Percentiles rank a stretch among this genome's conserved stretches.
phyloP scores from a whole-genome alignment of 2,329 filamentous ascomycete genomes.

The Trichoderma atrobrunneum region DNA sequence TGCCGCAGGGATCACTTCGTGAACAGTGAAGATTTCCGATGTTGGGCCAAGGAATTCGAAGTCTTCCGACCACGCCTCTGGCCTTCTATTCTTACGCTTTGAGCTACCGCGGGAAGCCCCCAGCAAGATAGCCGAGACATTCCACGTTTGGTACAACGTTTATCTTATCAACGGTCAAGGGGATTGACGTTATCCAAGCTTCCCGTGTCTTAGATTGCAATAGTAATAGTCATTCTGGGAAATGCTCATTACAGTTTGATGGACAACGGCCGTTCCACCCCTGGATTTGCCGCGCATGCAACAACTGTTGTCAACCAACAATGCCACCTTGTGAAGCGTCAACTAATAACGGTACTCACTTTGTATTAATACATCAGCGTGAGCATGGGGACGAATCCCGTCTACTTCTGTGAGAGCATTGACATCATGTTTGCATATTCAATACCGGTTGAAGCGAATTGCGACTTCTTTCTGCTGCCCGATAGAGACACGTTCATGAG shows the following conservation, averaged over 20 bases:
- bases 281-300: too few species aligned
- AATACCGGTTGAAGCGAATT: background rate
- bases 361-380: background rate
- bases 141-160: background rate
- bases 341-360: background rate
- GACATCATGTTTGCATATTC: background rate
- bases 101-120: background rate
- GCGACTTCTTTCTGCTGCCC: background rate
- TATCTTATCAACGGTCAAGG: background rate
- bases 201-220: background rate
- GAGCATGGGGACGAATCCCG: background rate
- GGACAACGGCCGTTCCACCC: background rate
- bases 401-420: background rate
- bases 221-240: background rate
- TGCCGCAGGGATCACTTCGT: background rate
- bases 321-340: background rate
- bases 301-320: background rate
- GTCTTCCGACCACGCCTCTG: background rate
- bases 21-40: background rate
- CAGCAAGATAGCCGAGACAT: background rate
- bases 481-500: background rate
- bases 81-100: too few species aligned
- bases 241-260: background rate
- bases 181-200: background rate
- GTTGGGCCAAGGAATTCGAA: background rate